Base-by-base conservation (phyloP, 2,329 filamentous ascomycete species). In the Aspergillus chevalieri region DNA sequence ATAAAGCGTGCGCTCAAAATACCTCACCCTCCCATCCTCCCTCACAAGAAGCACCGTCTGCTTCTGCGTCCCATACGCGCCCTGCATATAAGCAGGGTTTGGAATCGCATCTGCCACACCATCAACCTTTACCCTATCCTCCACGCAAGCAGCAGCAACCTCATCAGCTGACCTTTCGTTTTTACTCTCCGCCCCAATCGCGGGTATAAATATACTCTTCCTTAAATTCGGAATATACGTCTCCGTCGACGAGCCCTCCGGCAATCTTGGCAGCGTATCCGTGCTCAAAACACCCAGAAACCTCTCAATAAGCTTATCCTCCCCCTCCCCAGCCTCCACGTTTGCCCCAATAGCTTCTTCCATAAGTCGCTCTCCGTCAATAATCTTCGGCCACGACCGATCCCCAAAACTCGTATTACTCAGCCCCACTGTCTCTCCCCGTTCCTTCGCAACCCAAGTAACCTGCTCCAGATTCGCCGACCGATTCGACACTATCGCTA, bases 21-120 rank as follows among this genome's bases (percentile, higher is more conserved):
- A 84, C 6, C 73, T 78, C 19, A 81, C 73, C 45, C 72, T 70
- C 0, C 79, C 78, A 9, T 73, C 56, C 41, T 68, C 65, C 55
- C 77, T 70, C 6, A 82, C 78, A 14, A 85, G 62, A 2, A 84
- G 67, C 3, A 84, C 68, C 2, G 78, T 80, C 62, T 84, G 80
- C 65, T 81, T 82, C 60, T 81, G 79, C 4, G 81, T 85, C 0
- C 81, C 81, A 59, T 85, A 84, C 7, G 75, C 63, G 0, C 76
- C 77, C 48, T 65, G 69, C 46, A 65, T 53, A 61, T 76, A 62
- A 57, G 67, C 54, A 59, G 56, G 49, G 3, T 57, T 50, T 26
- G 46, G 21, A 22, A 6, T 34, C 30, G 43, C 14, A 10, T 56
- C 47, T 39, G 10, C 10, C 17, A 52, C 39, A n/a, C 41, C 42